Evolutionary conservation across 2,329 filamentous ascomycete genomes (phyloP).

Genomic region (Colletotrichum godetiae): DNA sequence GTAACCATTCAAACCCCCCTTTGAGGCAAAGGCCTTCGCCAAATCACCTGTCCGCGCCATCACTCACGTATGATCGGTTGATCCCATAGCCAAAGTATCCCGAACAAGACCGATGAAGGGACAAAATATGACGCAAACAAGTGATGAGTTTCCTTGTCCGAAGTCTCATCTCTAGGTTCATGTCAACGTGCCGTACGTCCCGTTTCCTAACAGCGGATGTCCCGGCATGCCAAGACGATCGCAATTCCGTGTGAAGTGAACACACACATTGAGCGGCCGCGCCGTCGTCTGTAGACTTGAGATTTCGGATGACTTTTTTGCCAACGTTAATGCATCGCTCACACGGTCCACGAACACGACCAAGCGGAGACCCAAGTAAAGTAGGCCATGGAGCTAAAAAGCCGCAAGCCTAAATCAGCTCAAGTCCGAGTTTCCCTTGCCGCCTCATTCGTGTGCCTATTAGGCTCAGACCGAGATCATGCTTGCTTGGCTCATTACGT

Average conservation of each 20-base stretch:
- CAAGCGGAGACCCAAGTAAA: background rate
- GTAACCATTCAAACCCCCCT: background rate
- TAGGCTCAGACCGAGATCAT: background rate
- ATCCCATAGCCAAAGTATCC: background rate
- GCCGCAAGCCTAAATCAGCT: conserved; percentile 6
- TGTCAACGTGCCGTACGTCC: background rate
- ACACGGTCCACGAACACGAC: background rate
- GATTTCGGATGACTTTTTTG: background rate
- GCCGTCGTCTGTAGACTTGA: background rate
- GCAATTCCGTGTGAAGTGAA: background rate
- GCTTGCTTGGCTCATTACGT: conserved; percentile 17
- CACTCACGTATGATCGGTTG: background rate
- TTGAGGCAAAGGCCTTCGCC: background rate
- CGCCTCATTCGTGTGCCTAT: background rate
- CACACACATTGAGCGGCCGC: background rate
- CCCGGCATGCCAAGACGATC: background rate
- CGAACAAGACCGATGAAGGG: conserved; percentile 3
- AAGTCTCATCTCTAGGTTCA: background rate
- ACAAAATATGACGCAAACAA: background rate
- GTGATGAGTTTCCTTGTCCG: background rate
- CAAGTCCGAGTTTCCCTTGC: conserved; percentile 3
- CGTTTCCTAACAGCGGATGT: background rate
- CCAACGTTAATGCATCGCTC: background rate
- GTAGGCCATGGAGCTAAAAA: background rate
- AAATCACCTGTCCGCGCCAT: background rate